Evolutionary conservation across 192 early-diverging fungal genomes (phyloP), one percentile per base, ranked within the genome.

Genomic region (Coemansia sp.): DNA sequence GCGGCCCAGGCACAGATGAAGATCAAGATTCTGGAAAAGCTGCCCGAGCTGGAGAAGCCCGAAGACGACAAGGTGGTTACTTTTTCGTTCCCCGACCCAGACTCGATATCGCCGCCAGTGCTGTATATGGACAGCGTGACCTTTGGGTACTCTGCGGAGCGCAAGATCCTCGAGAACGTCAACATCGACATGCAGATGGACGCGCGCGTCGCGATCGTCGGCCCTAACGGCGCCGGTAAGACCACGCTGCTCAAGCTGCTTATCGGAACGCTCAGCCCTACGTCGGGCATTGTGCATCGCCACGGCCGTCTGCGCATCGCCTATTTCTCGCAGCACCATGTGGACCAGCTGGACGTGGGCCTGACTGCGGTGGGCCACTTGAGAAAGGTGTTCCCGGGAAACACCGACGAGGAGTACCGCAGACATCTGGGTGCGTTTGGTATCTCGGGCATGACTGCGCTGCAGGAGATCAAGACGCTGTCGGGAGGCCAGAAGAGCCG

Each of bases 221-320:
- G 97, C 57, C 95, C 97, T 53, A 99, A 99, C 84, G 97, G 97
- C 42, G 93, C 95, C 14, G 95, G 95, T 85, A 99, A 99, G 82
- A 92, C 95, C 0, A 99, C 97, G 9, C 82, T 99, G 85, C 84
- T 99, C 36, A 91, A 96, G 65, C 81, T 99, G 28, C 80, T 98
- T 58, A 96, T 90, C 14, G 91, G 88, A 50, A 84, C 90, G 68
- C 81, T 93, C n/a, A 76, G 90, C 34, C 95, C 97, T 11, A 81
- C 78, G 10, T 61, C 64, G 10, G 97, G 97, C 29, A 76, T 91
- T 36, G 88, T 93, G 10, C 85, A 95, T 58, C 88, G 97, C 28
- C 93, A 99, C 67, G 94, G 93, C 5, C 89, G 95, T 48, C 83
- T 99, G 64, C 87, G 94, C 28, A 87, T 98, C 29, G 97, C 90